Evolutionary conservation across 1,284 basidiomycete species (phyloP).

Genomic region (Cystobasidium pallidum): DNA sequence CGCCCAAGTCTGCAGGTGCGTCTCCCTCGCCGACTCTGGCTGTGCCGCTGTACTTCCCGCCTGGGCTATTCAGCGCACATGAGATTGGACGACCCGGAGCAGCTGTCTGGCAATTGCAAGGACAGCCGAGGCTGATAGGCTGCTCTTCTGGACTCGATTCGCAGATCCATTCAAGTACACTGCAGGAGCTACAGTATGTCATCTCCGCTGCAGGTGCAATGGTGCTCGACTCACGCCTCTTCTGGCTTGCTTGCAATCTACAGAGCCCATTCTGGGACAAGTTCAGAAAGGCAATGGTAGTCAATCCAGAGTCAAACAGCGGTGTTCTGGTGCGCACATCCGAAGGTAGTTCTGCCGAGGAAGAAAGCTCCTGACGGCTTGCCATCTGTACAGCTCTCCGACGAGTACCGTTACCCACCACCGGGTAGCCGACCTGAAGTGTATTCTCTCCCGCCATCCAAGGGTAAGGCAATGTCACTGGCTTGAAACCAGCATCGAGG

Average conservation of each 20-base stretch:
- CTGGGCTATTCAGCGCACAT: not conserved
- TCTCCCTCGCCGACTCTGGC: not conserved
- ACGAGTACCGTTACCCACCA: constrained; percentile 34
- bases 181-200: constrained; percentile 8
- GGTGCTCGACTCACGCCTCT: not conserved
- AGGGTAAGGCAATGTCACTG: constrained; percentile 11
- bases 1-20: constrained; percentile 38
- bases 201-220: no score
- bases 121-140: not conserved
- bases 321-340: constrained; percentile 31
- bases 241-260: not conserved
- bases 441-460: constrained; percentile 39
- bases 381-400: constrained; percentile 10
- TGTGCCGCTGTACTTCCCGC: not conserved
- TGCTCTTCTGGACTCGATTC: not conserved
- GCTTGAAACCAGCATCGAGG: not conserved
- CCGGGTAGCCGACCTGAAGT: constrained; percentile 39
- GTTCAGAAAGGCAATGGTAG: constrained; percentile 40
- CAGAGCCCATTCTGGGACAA: constrained; percentile 43
- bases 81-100: constrained; percentile 23
- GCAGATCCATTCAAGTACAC: constrained; percentile 44
- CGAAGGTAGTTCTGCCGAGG: not conserved
- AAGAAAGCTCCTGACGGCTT: constrained; percentile 4
- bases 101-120: not conserved
- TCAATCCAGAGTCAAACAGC: constrained; percentile 39